Conservation (phyloP, 352 stramenopile species). For the Pythium myriotylum region DNA sequence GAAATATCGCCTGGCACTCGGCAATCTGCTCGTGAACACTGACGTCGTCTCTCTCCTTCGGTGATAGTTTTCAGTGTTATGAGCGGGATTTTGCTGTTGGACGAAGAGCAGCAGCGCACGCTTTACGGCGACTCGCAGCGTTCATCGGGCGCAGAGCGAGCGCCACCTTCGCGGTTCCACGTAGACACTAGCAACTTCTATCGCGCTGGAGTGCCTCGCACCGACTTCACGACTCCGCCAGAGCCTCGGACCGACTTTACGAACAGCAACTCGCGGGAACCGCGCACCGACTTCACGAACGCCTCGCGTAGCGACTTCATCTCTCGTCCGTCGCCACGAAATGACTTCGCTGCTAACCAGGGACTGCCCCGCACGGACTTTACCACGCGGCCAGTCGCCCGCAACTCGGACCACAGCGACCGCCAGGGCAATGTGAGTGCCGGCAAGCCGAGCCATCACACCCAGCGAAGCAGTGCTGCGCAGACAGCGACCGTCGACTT, state of each 20-base stretch:
- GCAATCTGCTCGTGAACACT: background rate
- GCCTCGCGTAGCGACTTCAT: background rate
- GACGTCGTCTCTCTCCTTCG: background rate
- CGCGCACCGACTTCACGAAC: background rate
- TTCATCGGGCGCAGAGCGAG: background rate
- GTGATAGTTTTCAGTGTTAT: background rate
- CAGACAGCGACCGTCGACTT: background rate
- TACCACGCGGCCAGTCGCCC: background rate
- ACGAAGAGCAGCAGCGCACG: conserved; percentile 12
- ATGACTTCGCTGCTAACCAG: conserved; percentile 2
- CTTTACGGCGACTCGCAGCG: conserved; percentile 5
- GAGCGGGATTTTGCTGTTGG: conserved; percentile 9
- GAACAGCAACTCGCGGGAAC: background rate
- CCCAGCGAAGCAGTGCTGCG: background rate
- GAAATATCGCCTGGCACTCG: background rate
- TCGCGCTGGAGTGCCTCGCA: background rate
- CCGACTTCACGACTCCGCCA: background rate
- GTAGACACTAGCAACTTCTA: background rate
- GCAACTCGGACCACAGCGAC: background rate
- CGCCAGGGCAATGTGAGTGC: background rate
- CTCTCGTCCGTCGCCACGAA: conserved; percentile 1
- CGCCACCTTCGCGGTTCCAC: background rate
- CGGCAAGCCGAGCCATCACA: conserved; percentile 10
- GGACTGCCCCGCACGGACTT: conserved; percentile 15
- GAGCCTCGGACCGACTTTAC: conserved; percentile 13